A percentile compares a stretch with the other conserved stretches of the same genome.
Evolutionary conservation across 2,329 filamentous ascomycete genomes (phyloP).

Genomic region (Alternaria sp.): DNA sequence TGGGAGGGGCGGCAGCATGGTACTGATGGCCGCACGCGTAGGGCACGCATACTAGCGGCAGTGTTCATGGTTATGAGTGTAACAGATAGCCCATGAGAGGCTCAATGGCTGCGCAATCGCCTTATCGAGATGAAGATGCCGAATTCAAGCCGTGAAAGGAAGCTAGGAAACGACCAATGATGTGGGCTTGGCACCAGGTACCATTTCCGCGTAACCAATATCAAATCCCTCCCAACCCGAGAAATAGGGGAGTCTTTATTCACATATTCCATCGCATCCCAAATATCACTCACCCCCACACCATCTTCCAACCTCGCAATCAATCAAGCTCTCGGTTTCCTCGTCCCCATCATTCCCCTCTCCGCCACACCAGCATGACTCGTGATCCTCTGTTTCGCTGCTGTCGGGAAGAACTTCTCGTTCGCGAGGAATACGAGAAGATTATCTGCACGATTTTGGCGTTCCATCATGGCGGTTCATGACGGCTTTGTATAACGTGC

Average conservation of each 20-base stretch:
- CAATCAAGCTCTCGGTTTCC: slow-evolving; percentile 40
- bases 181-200: slow-evolving; percentile 15
- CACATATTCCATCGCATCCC: slow-evolving; percentile 56
- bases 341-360: slow-evolving; percentile 45
- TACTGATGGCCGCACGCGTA: slow-evolving; percentile 39
- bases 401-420: slow-evolving; percentile 36
- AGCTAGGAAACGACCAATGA: slow-evolving; percentile 15
- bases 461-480: slow-evolving; percentile 21
- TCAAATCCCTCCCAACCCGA: slow-evolving; percentile 55
- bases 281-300: slow-evolving; percentile 55
- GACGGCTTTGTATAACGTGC: slow-evolving; percentile 24
- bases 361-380: slow-evolving; percentile 39
- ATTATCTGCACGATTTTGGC: slow-evolving; percentile 29
- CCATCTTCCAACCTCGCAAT: slow-evolving; percentile 34
- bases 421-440: slow-evolving; percentile 28
- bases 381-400: slow-evolving; percentile 33
- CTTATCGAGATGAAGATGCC: slow-evolving; percentile 11
- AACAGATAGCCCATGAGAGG: slow-evolving; percentile 29
- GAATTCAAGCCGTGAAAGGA: slow-evolving; percentile 3
- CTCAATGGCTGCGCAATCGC: slow-evolving; percentile 33
- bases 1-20: slow-evolving; percentile 27
- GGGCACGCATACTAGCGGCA: slow-evolving; percentile 40
- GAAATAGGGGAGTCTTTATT: slow-evolving; percentile 55
- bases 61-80: slow-evolving; percentile 36
- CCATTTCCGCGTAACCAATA: slow-evolving; percentile 46